Conservation (phyloP, 139 green algal species). For the Chara braunii region DNA sequence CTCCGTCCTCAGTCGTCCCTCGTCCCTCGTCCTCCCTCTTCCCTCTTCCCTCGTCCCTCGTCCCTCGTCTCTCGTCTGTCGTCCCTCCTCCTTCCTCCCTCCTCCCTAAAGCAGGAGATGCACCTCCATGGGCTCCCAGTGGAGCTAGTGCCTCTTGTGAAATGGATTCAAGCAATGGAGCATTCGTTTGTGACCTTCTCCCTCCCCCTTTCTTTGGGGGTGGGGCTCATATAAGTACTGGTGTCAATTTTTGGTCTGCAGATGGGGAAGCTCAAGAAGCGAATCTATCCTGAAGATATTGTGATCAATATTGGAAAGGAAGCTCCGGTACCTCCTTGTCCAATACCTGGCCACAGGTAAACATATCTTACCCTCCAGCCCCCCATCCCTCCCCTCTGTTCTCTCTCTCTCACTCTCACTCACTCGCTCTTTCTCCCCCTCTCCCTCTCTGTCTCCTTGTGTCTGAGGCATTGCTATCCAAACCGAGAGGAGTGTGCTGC, state of each 20-base stretch:
- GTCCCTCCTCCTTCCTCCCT: not conserved
- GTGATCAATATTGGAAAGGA: constrained; percentile 88
- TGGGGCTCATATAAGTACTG: not conserved
- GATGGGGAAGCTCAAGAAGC: constrained; percentile 93
- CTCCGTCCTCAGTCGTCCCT: not conserved
- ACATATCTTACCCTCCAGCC: no score
- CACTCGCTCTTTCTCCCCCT: no score
- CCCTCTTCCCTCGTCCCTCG: not conserved
- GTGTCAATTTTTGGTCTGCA: not conserved
- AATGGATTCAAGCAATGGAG: no score
- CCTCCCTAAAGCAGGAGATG: not conserved
- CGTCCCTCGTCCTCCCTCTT: not conserved
- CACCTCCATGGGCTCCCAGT: not conserved
- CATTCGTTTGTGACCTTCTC: no score
- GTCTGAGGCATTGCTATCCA: no score
- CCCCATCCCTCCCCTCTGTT: not conserved
- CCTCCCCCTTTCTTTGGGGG: no score
- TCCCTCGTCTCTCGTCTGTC: not conserved
- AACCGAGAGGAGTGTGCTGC: no score
- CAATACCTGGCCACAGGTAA: constrained; percentile 71
- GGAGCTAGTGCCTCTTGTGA: no score
- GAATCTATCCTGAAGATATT: constrained; percentile 92
- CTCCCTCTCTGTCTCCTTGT: no score
- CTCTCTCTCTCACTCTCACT: no score
- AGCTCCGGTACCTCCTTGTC: constrained; percentile 40